Percentiles rank a stretch among this genome's conserved stretches.
phyloP scores from a whole-genome alignment of 192 early-diverging fungal genomes.

The Backusella luteola region DNA sequence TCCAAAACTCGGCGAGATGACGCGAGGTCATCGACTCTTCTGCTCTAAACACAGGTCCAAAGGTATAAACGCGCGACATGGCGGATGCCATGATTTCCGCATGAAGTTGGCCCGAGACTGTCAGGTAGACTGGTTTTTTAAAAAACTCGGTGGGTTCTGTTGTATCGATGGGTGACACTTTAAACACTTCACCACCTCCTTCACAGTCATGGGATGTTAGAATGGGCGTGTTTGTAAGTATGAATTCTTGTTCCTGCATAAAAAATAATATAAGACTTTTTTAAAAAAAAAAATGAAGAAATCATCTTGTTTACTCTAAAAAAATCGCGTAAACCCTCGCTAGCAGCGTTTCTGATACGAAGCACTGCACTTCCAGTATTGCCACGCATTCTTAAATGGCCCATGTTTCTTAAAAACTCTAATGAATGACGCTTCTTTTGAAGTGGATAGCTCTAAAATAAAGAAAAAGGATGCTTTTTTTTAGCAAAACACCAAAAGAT shows the following conservation, averaged over 20 bases:
- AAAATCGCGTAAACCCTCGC: slow-evolving; percentile 69
- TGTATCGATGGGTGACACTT: slow-evolving; percentile 38
- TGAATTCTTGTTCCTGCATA: slow-evolving; percentile 64
- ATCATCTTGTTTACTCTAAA: slow-evolving; percentile 51
- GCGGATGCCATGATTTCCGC: slow-evolving; percentile 72
- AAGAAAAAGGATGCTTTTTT: neutral
- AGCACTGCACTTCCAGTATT: slow-evolving; percentile 73
- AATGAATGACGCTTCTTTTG: slow-evolving; percentile 80
- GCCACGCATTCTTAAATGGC: slow-evolving; percentile 72
- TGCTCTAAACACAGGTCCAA: slow-evolving; percentile 83
- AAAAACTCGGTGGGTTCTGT: slow-evolving; percentile 64
- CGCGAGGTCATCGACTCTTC: slow-evolving; percentile 78
- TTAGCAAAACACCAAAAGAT: neutral
- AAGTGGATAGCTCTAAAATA: slow-evolving; percentile 69
- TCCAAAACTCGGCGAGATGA: slow-evolving; percentile 93
- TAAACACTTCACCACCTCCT: slow-evolving; percentile 85
- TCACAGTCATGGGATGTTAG: slow-evolving; percentile 88
- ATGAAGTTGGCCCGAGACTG: slow-evolving; percentile 87
- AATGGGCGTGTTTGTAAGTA: slow-evolving; percentile 77
- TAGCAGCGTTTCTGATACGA: slow-evolving; percentile 66
- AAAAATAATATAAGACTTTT: neutral
- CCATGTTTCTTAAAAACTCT: slow-evolving; percentile 77
- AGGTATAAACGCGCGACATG: slow-evolving; percentile 74
- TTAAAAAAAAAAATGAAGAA: no score
- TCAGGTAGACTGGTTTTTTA: slow-evolving; percentile 67